phyloP scores from a whole-genome alignment of 345 rosid genomes.

The Trapa bicornis region DNA sequence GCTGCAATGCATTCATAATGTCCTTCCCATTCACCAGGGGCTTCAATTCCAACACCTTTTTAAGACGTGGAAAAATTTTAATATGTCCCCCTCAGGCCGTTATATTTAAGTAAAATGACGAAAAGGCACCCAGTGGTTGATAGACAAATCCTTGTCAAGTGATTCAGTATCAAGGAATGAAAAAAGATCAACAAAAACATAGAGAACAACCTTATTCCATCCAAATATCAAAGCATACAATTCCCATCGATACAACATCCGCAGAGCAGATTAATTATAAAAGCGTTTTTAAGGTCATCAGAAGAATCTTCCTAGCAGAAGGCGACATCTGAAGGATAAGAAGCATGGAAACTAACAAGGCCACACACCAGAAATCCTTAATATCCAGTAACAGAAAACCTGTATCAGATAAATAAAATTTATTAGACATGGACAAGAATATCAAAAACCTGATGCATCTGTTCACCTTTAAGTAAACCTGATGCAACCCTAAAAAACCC shows the following conservation, averaged over 20 bases:
- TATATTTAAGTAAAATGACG: not conserved
- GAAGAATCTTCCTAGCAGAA: conserved; percentile 16
- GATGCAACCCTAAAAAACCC: not conserved
- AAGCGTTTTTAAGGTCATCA: conserved; percentile 21
- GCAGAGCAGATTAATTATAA: no score
- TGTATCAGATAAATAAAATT: conserved; percentile 15
- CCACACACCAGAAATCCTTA: conserved; percentile 76
- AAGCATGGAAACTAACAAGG: conserved; percentile 51
- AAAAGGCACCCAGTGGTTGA: not conserved
- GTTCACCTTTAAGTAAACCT: not conserved
- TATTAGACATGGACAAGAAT: not conserved
- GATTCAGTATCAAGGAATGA: not conserved
- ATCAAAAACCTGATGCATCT: not conserved
- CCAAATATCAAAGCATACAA: not conserved
- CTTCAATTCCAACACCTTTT: conserved; percentile 63
- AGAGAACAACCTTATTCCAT: not conserved
- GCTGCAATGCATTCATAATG: conserved; percentile 66
- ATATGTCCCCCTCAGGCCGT: not conserved
- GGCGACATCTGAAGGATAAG: conserved; percentile 30
- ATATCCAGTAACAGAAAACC: conserved; percentile 71
- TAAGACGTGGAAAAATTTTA: conserved; percentile 45
- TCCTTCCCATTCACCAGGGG: conserved; percentile 77
- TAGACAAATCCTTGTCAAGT: not conserved
- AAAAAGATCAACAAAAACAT: not conserved
- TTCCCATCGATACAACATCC: no score